phyloP scores from a whole-genome alignment of 257 asterid genomes.

The Catharanthus roseus region DNA sequence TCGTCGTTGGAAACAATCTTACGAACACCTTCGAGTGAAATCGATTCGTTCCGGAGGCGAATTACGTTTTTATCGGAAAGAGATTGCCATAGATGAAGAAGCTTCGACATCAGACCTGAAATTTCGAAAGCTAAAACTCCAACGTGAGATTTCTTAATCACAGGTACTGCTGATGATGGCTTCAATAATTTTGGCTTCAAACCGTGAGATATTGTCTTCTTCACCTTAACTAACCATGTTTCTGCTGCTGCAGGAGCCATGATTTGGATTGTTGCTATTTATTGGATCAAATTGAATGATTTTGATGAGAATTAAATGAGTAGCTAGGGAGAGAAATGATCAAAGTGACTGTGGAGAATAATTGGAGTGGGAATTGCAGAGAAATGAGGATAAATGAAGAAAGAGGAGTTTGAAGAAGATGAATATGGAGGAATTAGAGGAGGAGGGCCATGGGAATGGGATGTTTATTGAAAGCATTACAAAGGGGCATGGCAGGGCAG shows the following conservation, averaged over 20 bases:
- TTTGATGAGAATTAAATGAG: constrained; percentile 8
- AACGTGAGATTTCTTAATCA: constrained; percentile 56
- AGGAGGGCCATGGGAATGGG: too few species aligned
- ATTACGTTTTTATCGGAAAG: constrained; percentile 50
- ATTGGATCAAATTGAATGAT: neutral
- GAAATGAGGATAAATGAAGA: constrained; percentile 41
- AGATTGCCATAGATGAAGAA: constrained; percentile 83
- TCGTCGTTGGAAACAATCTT: constrained; percentile 87
- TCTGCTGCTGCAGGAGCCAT: constrained; percentile 13
- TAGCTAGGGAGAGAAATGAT: constrained; percentile 29
- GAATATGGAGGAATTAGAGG: too few species aligned
- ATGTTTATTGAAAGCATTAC: too few species aligned
- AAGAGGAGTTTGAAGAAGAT: too few species aligned
- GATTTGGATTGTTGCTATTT: neutral
- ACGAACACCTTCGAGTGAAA: constrained; percentile 77
- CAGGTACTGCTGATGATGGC: too few species aligned
- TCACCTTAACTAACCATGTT: constrained; percentile 20
- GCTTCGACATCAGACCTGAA: constrained; percentile 73
- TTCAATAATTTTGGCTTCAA: constrained; percentile 40
- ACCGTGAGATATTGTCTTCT: constrained; percentile 34
- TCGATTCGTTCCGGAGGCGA: constrained; percentile 52
- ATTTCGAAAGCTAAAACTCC: constrained; percentile 84
- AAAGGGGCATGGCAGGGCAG: too few species aligned
- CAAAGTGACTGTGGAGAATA: constrained; percentile 42
- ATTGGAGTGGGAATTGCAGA: too few species aligned